phyloP scores from a whole-genome alignment of 2,329 filamentous ascomycete genomes.

The Pseudogymnoascus sp. region DNA sequence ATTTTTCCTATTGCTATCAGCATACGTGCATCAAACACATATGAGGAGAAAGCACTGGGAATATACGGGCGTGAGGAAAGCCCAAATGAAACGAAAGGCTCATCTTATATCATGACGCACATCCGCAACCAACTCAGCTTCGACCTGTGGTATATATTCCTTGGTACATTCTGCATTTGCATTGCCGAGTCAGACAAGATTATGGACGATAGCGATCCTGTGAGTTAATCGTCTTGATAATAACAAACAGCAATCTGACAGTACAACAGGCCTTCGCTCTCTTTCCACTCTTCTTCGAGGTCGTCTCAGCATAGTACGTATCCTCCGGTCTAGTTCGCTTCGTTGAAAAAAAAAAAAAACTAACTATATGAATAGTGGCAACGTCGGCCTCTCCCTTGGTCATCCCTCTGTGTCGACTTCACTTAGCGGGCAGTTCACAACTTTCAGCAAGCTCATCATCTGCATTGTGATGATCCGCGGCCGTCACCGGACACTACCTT shows the following conservation, averaged over 20 bases:
- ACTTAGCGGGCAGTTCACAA: conserved; percentile 68
- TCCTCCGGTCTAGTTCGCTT: neutral
- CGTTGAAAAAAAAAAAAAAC: neutral
- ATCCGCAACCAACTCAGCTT: conserved; percentile 89
- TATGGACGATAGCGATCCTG: conserved; percentile 15
- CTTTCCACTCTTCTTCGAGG: conserved; percentile 70
- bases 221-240: conserved; percentile 23
- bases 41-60: conserved; percentile 81
- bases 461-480: conserved; percentile 46
- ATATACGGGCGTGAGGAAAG: conserved; percentile 49
- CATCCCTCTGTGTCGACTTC: conserved; percentile 64
- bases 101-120: conserved; percentile 76
- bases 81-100: conserved; percentile 48
- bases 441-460: conserved; percentile 50
- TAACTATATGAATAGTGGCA: conserved; percentile 42
- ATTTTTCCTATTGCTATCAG: conserved; percentile 95
- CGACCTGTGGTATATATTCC: conserved; percentile 93
- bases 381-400: conserved; percentile 81
- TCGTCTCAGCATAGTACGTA: conserved; percentile 39
- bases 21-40: conserved; percentile 88
- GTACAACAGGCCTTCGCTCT: conserved; percentile 48
- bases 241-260: neutral
- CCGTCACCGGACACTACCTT: conserved; percentile 42
- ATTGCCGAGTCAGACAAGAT: conserved; percentile 55
- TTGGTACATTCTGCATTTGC: conserved; percentile 85